Conservation (phyloP, 2,329 filamentous ascomycete species). For the Aspergillus ibericus region DNA sequence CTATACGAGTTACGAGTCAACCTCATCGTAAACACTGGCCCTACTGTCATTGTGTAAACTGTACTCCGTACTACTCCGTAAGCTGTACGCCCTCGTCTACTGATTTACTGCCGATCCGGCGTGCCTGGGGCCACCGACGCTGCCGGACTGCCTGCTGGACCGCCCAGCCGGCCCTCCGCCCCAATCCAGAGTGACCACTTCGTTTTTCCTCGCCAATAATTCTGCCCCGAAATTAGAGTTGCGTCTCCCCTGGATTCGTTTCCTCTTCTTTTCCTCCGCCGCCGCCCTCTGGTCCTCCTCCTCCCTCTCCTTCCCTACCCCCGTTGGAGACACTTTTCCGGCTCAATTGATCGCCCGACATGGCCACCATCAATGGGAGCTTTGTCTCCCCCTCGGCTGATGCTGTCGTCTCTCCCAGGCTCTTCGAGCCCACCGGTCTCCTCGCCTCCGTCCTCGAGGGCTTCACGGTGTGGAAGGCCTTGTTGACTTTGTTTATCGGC, state of each 20-base stretch:
- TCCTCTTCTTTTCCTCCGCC: constrained; percentile 8
- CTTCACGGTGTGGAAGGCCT: constrained; percentile 64
- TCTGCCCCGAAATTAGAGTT: constrained; percentile 6
- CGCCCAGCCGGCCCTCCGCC: neutral
- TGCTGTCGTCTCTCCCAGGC: constrained; percentile 58
- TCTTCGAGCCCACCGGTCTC: constrained; percentile 48
- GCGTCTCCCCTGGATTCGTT: constrained; percentile 9
- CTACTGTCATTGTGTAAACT: too few relatives aligned
- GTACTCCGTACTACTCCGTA: too few relatives aligned
- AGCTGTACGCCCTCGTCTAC: too few relatives aligned
- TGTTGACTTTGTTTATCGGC: constrained; percentile 68
- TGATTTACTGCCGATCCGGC: neutral
- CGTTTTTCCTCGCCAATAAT: constrained; percentile 9
- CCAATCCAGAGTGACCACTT: neutral
- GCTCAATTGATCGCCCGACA: constrained; percentile 23
- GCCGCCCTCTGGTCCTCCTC: constrained; percentile 1
- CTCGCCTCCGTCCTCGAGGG: constrained; percentile 59
- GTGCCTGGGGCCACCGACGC: neutral
- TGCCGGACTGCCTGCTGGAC: neutral
- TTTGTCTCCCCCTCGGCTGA: constrained; percentile 69
- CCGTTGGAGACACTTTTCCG: constrained; percentile 17
- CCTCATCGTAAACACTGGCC: too few relatives aligned
- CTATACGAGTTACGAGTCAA: too few relatives aligned
- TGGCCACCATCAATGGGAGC: constrained; percentile 61
- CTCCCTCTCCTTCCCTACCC: constrained; percentile 11